A percentile compares a stretch with the other conserved stretches of the same genome.
phyloP scores from a whole-genome alignment of 1,284 basidiomycete species.

The Ustilago shanxiensis region DNA sequence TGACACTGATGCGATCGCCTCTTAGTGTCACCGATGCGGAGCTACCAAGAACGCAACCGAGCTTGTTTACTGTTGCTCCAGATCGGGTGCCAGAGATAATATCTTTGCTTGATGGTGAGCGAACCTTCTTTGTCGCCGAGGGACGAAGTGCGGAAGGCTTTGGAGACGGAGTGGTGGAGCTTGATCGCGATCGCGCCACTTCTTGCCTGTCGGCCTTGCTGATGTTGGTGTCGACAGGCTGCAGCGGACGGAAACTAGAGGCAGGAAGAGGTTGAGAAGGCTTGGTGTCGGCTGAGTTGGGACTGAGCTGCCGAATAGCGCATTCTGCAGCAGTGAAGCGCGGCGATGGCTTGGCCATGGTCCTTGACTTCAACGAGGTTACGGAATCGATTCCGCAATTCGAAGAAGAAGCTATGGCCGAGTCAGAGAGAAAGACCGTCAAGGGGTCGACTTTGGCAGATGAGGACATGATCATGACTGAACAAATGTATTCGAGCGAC shows the following conservation, averaged over 20 bases:
- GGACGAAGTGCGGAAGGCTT: conserved; percentile 8
- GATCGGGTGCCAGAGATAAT: conserved; percentile 3
- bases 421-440: background rate
- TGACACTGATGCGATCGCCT: conserved; percentile 36
- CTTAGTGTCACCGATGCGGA: conserved; percentile 27
- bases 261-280: background rate
- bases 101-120: conserved; percentile 24
- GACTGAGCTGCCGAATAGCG: background rate
- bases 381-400: background rate
- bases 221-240: conserved; percentile 28
- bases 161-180: conserved; percentile 3
- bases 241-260: conserved; percentile 18
- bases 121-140: conserved; percentile 12
- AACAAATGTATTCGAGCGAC: background rate
- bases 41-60: conserved; percentile 1
- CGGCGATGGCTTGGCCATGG: background rate
- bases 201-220: conserved; percentile 17
- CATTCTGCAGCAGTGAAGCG: background rate
- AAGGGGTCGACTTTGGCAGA: background rate
- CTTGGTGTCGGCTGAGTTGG: background rate
- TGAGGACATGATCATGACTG: conserved; percentile 33
- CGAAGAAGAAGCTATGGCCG: background rate
- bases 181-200: background rate
- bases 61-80: conserved; percentile 8
- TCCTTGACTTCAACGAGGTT: background rate